Evolutionary conservation across 768 basidiomycete species (phyloP).

Genomic region (Boletus subparvulus): DNA sequence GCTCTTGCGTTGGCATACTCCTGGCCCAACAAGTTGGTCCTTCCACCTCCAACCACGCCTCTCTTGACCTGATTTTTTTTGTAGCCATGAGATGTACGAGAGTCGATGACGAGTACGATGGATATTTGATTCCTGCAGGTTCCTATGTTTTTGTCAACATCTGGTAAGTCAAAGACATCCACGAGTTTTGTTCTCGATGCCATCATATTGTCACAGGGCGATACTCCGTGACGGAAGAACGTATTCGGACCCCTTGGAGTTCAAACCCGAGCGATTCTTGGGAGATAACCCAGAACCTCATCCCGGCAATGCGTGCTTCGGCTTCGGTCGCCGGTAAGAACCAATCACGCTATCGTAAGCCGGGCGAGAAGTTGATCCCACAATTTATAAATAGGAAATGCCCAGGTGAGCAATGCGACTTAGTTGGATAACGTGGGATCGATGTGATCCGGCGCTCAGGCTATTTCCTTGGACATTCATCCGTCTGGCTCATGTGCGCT

Average conservation of each 20-base stretch:
- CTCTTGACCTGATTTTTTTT: neutral
- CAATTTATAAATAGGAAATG: neutral
- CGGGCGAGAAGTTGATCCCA: neutral
- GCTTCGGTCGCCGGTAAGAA: constrained; percentile 19
- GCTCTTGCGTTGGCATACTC: constrained; percentile 21
- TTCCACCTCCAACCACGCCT: too few species aligned
- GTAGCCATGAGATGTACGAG: constrained; percentile 12
- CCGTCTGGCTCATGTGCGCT: constrained; percentile 28
- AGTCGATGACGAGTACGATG: constrained; percentile 18
- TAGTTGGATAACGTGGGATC: neutral
- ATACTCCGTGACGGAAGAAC: constrained; percentile 18
- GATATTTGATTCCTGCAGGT: constrained; percentile 24
- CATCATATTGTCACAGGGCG: constrained; percentile 4
- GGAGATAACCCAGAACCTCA: constrained; percentile 20
- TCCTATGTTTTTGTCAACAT: constrained; percentile 21
- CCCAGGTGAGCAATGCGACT: constrained; percentile 6
- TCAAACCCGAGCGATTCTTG: constrained; percentile 25
- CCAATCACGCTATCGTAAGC: neutral
- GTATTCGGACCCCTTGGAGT: constrained; percentile 19
- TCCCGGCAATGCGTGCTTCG: constrained; percentile 16
- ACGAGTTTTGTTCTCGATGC: neutral
- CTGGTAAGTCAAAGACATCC: constrained; percentile 2
- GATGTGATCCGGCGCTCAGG: constrained; percentile 11
- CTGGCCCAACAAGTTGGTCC: constrained; percentile 10
- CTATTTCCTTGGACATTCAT: constrained; percentile 24